Conservation (phyloP, 768 basidiomycete genomes). For the Trametes elegans region DNA sequence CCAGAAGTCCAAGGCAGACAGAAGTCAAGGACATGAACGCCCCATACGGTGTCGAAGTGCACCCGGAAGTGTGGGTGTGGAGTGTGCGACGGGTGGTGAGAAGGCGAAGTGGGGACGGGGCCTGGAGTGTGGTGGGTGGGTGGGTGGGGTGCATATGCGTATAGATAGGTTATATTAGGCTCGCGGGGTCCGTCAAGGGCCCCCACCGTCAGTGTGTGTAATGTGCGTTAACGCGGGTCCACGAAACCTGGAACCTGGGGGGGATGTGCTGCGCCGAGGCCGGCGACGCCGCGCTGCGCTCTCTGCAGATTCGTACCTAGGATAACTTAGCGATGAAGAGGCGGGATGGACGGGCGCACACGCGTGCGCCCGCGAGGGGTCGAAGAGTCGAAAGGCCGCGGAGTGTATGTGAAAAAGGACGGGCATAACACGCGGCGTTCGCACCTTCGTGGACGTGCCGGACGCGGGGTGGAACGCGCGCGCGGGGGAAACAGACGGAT, state of each 20-base stretch:
- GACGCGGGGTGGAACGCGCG: neutral
- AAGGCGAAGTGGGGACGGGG: neutral
- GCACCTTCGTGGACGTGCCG: neutral
- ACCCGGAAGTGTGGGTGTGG: neutral
- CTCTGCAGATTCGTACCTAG: neutral
- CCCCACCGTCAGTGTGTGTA: neutral
- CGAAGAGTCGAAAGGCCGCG: neutral
- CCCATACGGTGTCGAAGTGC: neutral
- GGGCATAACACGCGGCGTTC: neutral
- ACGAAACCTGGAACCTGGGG: neutral
- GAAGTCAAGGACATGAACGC: slow-evolving; percentile 1
- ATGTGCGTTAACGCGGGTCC: neutral
- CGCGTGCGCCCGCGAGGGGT: neutral
- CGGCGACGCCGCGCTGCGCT: neutral
- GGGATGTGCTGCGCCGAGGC: slow-evolving; percentile 2
- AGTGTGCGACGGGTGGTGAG: neutral
- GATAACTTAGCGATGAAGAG: slow-evolving; percentile 6
- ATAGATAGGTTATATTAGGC: slow-evolving; percentile 15
- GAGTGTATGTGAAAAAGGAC: too few relatives aligned
- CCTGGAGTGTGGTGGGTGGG: neutral
- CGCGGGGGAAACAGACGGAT: neutral
- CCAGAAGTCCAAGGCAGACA: neutral
- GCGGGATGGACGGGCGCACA: neutral
- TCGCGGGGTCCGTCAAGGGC: slow-evolving; percentile 15
- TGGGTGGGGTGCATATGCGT: slow-evolving; percentile 9